Conservation (phyloP, 768 basidiomycete genomes). For the Boletus fagicola region DNA sequence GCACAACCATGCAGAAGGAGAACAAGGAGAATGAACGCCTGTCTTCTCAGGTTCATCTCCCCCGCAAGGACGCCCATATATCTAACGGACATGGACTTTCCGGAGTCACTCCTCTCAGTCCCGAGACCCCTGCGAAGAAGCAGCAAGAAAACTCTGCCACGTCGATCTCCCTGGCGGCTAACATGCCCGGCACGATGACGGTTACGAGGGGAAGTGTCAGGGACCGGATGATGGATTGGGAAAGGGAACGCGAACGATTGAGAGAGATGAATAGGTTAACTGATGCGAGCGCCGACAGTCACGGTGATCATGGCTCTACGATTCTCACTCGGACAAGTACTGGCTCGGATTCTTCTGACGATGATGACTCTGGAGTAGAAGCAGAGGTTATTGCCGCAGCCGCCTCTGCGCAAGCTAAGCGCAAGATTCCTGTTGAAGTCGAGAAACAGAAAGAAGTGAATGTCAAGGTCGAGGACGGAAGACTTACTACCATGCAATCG, state of each 20-base stretch:
- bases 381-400: constrained; percentile 28
- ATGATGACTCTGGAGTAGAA: constrained; percentile 27
- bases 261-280: constrained; percentile 65
- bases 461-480: neutral
- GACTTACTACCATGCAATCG: constrained; percentile 13
- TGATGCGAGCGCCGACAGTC: constrained; percentile 48
- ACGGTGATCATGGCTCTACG: constrained; percentile 36
- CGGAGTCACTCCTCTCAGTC: constrained; percentile 5
- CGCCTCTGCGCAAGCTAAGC: constrained; percentile 6
- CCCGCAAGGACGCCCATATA: constrained; percentile 9
- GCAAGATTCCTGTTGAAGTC: constrained; percentile 2
- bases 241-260: constrained; percentile 64
- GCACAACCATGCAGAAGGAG: constrained; percentile 15
- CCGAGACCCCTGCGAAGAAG: constrained; percentile 21
- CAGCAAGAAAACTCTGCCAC: constrained; percentile 8
- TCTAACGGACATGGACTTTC: constrained; percentile 2
- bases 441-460: constrained; percentile 1
- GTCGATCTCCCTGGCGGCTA: constrained; percentile 14
- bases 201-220: constrained; percentile 38
- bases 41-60: neutral
- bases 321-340: constrained; percentile 18
- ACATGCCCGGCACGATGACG: constrained; percentile 18
- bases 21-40: constrained; percentile 31
- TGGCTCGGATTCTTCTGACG: constrained; percentile 23
- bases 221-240: constrained; percentile 74